phyloP scores from a whole-genome alignment of 139 green algal genomes.

The Desmodesmus armatus region DNA sequence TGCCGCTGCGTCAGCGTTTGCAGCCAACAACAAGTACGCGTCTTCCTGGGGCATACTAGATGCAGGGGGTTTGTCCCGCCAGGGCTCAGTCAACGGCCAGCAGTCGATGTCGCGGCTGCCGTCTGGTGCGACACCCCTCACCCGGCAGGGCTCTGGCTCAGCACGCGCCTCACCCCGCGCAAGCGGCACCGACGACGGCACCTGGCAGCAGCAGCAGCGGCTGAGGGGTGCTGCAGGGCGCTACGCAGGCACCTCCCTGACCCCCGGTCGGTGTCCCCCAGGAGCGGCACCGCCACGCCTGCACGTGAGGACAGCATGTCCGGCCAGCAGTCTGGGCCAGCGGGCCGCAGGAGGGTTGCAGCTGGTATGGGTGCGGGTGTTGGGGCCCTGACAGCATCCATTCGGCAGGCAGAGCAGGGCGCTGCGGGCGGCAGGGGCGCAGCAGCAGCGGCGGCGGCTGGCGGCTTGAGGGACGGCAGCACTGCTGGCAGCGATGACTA shows the following conservation, averaged over 20 bases:
- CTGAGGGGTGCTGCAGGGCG: background rate
- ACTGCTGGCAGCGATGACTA: constrained; percentile 1
- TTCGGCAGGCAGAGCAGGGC: no score
- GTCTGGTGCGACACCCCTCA: background rate
- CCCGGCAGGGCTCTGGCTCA: background rate
- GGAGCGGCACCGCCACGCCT: constrained; percentile 12
- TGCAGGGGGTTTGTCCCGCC: constrained; percentile 6
- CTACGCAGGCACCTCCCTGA: background rate
- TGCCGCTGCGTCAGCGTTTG: background rate
- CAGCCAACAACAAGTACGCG: constrained; percentile 41
- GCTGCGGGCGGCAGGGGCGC: background rate
- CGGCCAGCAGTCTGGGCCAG: background rate
- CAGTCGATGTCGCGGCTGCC: background rate
- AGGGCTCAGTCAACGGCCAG: background rate
- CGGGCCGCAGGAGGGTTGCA: no score
- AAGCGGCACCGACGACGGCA: background rate
- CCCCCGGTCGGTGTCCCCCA: background rate
- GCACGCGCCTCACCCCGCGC: constrained; percentile 2
- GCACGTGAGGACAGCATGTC: background rate
- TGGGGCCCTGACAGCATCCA: no score
- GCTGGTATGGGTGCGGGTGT: no score
- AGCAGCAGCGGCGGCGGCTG: constrained; percentile 6
- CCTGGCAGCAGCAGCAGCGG: background rate
- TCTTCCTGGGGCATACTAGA: constrained; percentile 28
- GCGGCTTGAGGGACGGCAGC: no score